phyloP scores from a whole-genome alignment of 169 alveolate species.

The Cryptosporidium sp. region DNA sequence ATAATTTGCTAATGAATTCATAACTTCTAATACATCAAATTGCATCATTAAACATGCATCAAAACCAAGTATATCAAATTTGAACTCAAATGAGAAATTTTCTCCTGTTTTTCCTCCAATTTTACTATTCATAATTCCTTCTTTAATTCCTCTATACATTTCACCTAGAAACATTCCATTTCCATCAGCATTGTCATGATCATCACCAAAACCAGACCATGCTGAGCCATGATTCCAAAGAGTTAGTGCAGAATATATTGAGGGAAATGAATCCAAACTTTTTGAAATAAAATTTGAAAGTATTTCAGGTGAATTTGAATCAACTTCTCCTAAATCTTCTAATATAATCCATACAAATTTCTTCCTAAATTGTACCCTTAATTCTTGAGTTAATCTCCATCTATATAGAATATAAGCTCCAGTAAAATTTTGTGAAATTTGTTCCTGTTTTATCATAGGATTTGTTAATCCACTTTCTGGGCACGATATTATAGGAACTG shows the following conservation, averaged over 20 bases:
- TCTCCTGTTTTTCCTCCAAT: slow-evolving; percentile 65
- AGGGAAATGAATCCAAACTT: slow-evolving; percentile 75
- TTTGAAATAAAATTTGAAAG: slow-evolving; percentile 75
- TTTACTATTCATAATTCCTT: slow-evolving; percentile 70
- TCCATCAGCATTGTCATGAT: slow-evolving; percentile 79
- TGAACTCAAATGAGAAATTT: slow-evolving; percentile 58
- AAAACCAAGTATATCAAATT: slow-evolving; percentile 79
- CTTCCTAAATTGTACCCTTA: slow-evolving; percentile 67
- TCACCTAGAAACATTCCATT: slow-evolving; percentile 76
- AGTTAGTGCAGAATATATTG: slow-evolving; percentile 79
- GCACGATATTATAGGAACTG: slow-evolving; percentile 53
- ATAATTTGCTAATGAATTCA: slow-evolving; percentile 79
- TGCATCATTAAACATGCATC: slow-evolving; percentile 83
- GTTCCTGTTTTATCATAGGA: slow-evolving; percentile 36
- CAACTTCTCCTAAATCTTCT: slow-evolving; percentile 81
- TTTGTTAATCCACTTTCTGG: slow-evolving; percentile 67
- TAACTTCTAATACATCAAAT: slow-evolving; percentile 79
- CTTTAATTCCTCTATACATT: slow-evolving; percentile 70
- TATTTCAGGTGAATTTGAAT: slow-evolving; percentile 78
- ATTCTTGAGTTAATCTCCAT: slow-evolving; percentile 65
- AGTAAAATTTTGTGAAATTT: slow-evolving; percentile 62
- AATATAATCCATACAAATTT: slow-evolving; percentile 80
- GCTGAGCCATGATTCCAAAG: slow-evolving; percentile 84
- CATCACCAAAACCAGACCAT: slow-evolving; percentile 83
- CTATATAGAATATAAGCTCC: slow-evolving; percentile 77